Evolutionary conservation across 2,329 filamentous ascomycete genomes (phyloP), one percentile per base, ranked within the genome.

Genomic region (Akanthomyces dipterigenus): DNA sequence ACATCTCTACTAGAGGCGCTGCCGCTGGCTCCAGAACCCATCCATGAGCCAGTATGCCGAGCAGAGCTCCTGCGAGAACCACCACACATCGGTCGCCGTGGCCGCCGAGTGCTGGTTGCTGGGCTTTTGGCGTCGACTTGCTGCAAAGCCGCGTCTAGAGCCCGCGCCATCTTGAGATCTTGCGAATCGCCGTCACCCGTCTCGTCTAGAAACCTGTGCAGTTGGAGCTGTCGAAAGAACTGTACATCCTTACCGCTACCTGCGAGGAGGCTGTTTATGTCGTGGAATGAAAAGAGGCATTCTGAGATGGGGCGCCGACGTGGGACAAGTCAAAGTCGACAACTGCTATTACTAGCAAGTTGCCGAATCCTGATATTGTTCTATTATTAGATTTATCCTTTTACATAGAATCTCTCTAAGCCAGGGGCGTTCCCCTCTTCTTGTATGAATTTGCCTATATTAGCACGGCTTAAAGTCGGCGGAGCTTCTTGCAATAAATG

Each of bases 281-380:
- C 31, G 12, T 31, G 36, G n/a, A 62, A 62, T 16, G 60, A 62
- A 43, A 56, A 56, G 16, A 62, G 31, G 28, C 34, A 57, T 34
- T 62, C 60, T 7, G 60, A 62, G 6, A 62, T 22, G 16, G 60
- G 51, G 31, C 14, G 34, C 43, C 51, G 38, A 57, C 42, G 43
- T 57, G 60, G 20, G 43, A n/a, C 42, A 62, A 62, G 60, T 62
- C 60, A 51, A 62, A 62, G 40, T 62, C 60, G 28, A 56, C 16
- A 16, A 62, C 49, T 14, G 49, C 59, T n/a, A 20, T 61, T 3
- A 61, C 49, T 22, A 55, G 59, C 40, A 61, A 43, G 36, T 61
- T 61, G 40, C 8, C 26, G 5, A 56, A 45, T n/a, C 42, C 59
- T 61, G 24, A 36, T 18, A 24, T 53, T 26, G 36, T 20, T 22